phyloP scores from a whole-genome alignment of 257 asterid genomes.

The Plantago elongata region DNA sequence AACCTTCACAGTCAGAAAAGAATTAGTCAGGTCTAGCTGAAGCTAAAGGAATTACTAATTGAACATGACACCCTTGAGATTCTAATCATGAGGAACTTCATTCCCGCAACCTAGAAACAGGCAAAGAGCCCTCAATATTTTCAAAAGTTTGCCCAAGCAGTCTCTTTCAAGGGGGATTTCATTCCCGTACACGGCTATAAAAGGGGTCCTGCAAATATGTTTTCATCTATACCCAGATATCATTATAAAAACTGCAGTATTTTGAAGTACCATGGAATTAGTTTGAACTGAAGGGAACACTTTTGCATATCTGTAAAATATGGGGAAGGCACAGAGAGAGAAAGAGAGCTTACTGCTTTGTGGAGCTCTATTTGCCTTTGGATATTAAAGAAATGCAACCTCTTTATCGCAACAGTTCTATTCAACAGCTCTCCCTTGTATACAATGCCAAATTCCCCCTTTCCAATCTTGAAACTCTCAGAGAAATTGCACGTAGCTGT shows the following conservation, averaged over 20 bases:
- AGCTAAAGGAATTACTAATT: background rate
- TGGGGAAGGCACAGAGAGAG: slow-evolving; percentile 6
- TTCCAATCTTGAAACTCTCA: slow-evolving; percentile 66
- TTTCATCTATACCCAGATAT: background rate
- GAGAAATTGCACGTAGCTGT: slow-evolving; percentile 75
- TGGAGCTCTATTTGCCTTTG: slow-evolving; percentile 49
- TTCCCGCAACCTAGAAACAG: too few relatives aligned
- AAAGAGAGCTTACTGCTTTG: slow-evolving; percentile 39
- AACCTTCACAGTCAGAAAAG: slow-evolving; percentile 40
- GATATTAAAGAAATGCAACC: slow-evolving; percentile 42
- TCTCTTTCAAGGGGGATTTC: too few relatives aligned
- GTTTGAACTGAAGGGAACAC: background rate
- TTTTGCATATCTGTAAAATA: background rate
- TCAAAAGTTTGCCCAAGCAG: too few relatives aligned
- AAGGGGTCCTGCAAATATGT: background rate
- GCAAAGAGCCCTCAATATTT: too few relatives aligned
- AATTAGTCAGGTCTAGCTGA: background rate
- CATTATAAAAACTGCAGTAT: background rate
- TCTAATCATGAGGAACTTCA: too few relatives aligned
- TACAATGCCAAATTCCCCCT: slow-evolving; percentile 62
- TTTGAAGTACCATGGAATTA: background rate
- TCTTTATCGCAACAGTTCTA: slow-evolving; percentile 69
- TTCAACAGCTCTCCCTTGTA: slow-evolving; percentile 70
- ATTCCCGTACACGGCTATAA: too few relatives aligned
- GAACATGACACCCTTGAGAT: too few relatives aligned